phyloP scores from a whole-genome alignment of 108 stramenopile genomes.

The Cyclotella cryptica region DNA sequence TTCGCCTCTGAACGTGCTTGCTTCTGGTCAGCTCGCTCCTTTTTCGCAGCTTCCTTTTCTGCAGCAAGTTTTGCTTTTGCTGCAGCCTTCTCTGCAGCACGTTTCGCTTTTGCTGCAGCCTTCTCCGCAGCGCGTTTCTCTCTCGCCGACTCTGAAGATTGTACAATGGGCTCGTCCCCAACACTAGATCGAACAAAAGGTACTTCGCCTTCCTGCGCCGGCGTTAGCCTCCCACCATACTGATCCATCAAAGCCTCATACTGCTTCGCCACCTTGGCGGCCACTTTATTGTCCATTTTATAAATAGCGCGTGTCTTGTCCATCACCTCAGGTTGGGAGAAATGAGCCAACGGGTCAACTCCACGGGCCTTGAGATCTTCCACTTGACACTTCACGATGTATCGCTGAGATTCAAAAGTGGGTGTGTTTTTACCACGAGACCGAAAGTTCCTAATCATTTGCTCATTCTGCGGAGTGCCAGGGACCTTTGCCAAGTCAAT shows the following conservation, averaged over 20 bases:
- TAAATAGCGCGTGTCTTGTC: slow-evolving; percentile 52
- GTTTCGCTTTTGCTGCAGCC: slow-evolving; percentile 43
- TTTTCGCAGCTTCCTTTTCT: slow-evolving; percentile 37
- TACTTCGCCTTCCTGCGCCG: slow-evolving; percentile 41
- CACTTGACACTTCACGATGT: slow-evolving; percentile 75
- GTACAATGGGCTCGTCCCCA: background rate
- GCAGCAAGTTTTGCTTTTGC: slow-evolving; percentile 22
- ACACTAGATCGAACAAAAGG: slow-evolving; percentile 32
- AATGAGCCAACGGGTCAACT: slow-evolving; percentile 74
- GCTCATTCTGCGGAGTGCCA: slow-evolving; percentile 68
- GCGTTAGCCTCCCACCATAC: slow-evolving; percentile 41
- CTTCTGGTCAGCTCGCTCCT: slow-evolving; percentile 51
- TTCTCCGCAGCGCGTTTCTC: slow-evolving; percentile 4
- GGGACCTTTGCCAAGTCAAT: slow-evolving; percentile 70
- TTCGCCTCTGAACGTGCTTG: slow-evolving; percentile 17
- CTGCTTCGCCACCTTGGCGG: slow-evolving; percentile 45
- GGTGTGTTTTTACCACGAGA: slow-evolving; percentile 41
- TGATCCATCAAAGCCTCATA: slow-evolving; percentile 50
- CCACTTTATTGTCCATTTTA: slow-evolving; percentile 50
- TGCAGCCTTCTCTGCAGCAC: slow-evolving; percentile 25
- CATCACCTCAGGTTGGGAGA: slow-evolving; percentile 44
- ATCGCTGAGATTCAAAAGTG: slow-evolving; percentile 47
- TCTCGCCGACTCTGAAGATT: slow-evolving; percentile 7
- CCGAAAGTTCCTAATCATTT: slow-evolving; percentile 58
- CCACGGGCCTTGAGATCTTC: slow-evolving; percentile 75